phyloP scores from a whole-genome alignment of 192 early-diverging fungal genomes.

The Thoreauomyces humboldtii region DNA sequence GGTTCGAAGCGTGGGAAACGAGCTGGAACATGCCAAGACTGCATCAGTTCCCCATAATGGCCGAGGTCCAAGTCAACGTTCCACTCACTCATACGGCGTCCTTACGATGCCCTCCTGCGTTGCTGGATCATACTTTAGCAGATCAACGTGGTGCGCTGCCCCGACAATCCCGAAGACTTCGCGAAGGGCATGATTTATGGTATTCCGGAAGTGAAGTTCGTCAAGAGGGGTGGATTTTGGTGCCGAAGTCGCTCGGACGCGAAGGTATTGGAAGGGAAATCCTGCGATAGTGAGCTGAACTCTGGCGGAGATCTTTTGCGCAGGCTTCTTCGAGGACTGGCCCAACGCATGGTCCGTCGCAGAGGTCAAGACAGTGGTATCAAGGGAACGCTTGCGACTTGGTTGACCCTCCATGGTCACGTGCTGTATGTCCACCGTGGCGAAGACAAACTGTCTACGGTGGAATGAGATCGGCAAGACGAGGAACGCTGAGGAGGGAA shows the following conservation, averaged over 20 bases:
- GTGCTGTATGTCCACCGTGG: too few species aligned
- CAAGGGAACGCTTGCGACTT: too few species aligned
- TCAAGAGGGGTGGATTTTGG: background rate
- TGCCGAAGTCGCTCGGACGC: slow-evolving; percentile 6
- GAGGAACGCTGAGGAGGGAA: too few species aligned
- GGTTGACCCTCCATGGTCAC: too few species aligned
- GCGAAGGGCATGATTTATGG: slow-evolving; percentile 18
- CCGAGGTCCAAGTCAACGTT: background rate
- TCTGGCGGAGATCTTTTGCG: too few species aligned
- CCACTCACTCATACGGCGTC: slow-evolving; percentile 14
- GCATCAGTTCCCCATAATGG: background rate
- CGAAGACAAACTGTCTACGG: too few species aligned
- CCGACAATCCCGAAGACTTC: slow-evolving; percentile 17
- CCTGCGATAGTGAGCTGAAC: too few species aligned
- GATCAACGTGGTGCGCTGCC: slow-evolving; percentile 20
- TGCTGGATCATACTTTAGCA: background rate
- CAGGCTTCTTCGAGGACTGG: too few species aligned
- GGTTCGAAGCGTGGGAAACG: slow-evolving; percentile 8
- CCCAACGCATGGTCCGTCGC: too few species aligned
- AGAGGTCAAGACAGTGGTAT: too few species aligned
- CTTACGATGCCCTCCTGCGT: slow-evolving; percentile 9
- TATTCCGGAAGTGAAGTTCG: slow-evolving; percentile 20
- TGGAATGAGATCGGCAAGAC: too few species aligned
- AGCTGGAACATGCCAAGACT: background rate
- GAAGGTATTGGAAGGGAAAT: slow-evolving; percentile 4